Percentiles rank a stretch among this genome's conserved stretches.
Evolutionary conservation across 495 filamentous ascomycete genomes (phyloP).

Genomic region (Tuber microsphaerosporum): DNA sequence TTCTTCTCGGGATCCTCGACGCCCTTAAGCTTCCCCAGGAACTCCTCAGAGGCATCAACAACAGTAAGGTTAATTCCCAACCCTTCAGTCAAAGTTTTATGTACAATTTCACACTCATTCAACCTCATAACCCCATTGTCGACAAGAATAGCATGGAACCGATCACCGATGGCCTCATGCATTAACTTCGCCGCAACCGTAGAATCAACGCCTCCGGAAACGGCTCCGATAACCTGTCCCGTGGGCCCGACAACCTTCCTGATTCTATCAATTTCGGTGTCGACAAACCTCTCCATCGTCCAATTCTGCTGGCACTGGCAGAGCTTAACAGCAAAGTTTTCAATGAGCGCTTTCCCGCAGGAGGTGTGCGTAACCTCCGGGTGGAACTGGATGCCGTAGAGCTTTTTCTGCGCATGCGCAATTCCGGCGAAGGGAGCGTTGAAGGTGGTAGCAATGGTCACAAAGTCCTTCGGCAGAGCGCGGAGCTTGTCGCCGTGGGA

Average conservation of each 20-base stretch:
- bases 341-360: conserved; percentile 57
- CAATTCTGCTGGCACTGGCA: conserved; percentile 68
- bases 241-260: conserved; percentile 66
- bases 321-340: conserved; percentile 75
- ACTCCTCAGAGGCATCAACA: conserved; percentile 68
- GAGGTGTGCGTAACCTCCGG: conserved; percentile 73
- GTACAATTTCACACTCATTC: conserved; percentile 72
- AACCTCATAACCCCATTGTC: conserved; percentile 84
- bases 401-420: conserved; percentile 60
- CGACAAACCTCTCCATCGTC: conserved; percentile 74
- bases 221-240: conserved; percentile 76
- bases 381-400: conserved; percentile 79
- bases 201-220: conserved; percentile 85
- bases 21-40: conserved; percentile 67
- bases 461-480: conserved; percentile 62
- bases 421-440: conserved; percentile 79
- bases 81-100: conserved; percentile 64
- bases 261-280: conserved; percentile 70
- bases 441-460: conserved; percentile 61
- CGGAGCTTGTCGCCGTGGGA: conserved; percentile 78
- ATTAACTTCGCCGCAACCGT: conserved; percentile 86
- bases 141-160: conserved; percentile 83
- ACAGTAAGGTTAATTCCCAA: conserved; percentile 88
- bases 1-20: conserved; percentile 83
- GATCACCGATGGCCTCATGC: conserved; percentile 71